Evolutionary conservation across 495 filamentous ascomycete species (phyloP), one percentile per base, ranked within the genome.

Genomic region (Corynascus novoguineensis): DNA sequence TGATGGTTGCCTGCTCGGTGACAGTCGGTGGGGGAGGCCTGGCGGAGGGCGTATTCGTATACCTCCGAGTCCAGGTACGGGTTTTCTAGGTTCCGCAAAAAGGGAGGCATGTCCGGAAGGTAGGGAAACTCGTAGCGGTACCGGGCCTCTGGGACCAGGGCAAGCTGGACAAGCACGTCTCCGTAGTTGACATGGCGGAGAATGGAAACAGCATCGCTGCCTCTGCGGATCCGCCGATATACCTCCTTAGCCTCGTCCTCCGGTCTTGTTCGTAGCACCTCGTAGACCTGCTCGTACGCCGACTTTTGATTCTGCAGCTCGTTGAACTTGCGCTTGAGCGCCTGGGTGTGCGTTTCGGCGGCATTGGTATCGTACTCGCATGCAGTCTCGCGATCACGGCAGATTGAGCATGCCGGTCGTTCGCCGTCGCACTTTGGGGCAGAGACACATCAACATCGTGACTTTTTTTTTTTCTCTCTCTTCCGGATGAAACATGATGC

Each of bases 121-220:
- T 71, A 74, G 8, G 73, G 73, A 46, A 75, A 75, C 55, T 72
- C 71, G 49, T 71, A 75, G 38, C 72, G 71, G 34, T 60, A 69
- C 1, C 69, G 60, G 29, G 69, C 54, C 56, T 75, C 72, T 9
- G 73, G 73, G 9, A 62, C 58, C 17, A 75, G 34, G 9, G 69
- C 63, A 8, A 73, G 61, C 53, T 75, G 69, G 5, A 73, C 61
- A 6, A 72, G 64, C n/a, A 70, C 57, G 58, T 74, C 68, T 8
- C 73, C 73, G 48, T 71, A 63, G 51, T 60, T 69, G 57, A 73
- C 67, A 40, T 74, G 68, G 10, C 68, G 68, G 15, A 74, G 35
- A 21, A 75, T 65, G 28, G 68, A 55, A 21, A 17, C 50, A 25
- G 70, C 63, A 44, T 75, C 68, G 27, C 63, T 63, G 41, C 73